A percentile compares a stretch with the other conserved stretches of the same genome.
phyloP scores from a whole-genome alignment of 805 yeast species.

The Blastobotrys parvus region DNA sequence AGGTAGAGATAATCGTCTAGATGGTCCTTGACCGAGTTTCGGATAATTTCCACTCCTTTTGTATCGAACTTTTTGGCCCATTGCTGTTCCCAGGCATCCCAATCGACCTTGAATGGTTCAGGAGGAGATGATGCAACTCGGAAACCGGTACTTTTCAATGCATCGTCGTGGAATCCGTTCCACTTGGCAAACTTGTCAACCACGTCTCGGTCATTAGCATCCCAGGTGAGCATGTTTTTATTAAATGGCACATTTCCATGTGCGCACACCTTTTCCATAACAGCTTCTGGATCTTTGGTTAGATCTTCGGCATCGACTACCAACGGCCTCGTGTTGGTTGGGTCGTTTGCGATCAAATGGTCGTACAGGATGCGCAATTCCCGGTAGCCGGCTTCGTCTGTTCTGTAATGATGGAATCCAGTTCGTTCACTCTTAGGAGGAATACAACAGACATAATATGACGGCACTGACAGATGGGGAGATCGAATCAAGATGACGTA shows the following conservation, averaged over 20 bases:
- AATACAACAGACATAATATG: conserved; percentile 19
- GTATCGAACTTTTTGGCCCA: conserved; percentile 15
- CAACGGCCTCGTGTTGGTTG: conserved; percentile 8
- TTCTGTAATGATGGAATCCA: conserved; percentile 19
- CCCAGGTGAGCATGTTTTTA: conserved; percentile 19
- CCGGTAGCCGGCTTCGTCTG: conserved; percentile 19
- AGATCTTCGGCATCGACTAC: conserved; percentile 19
- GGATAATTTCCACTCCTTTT: conserved; percentile 12
- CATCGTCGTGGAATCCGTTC: conserved; percentile 22
- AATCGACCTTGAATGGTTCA: conserved; percentile 13
- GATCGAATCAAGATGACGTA: conserved; percentile 20
- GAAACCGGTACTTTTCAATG: conserved; percentile 17
- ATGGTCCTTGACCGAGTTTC: conserved; percentile 13
- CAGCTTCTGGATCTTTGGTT: conserved; percentile 14
- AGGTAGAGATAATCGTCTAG: conserved; percentile 20
- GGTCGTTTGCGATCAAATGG: conserved; percentile 2
- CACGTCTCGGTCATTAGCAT: conserved; percentile 11
- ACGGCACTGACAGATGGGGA: conserved; percentile 21
- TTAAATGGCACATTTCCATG: conserved; percentile 14
- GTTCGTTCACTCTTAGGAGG: conserved; percentile 20
- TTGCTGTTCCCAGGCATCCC: conserved; percentile 15
- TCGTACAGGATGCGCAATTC: conserved; percentile 19
- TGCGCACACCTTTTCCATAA: conserved; percentile 14
- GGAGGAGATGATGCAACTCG: neutral
- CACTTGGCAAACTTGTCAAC: conserved; percentile 18